Base-by-base conservation (phyloP, 345 rosid genomes). In the Rhodamnia argentea region DNA sequence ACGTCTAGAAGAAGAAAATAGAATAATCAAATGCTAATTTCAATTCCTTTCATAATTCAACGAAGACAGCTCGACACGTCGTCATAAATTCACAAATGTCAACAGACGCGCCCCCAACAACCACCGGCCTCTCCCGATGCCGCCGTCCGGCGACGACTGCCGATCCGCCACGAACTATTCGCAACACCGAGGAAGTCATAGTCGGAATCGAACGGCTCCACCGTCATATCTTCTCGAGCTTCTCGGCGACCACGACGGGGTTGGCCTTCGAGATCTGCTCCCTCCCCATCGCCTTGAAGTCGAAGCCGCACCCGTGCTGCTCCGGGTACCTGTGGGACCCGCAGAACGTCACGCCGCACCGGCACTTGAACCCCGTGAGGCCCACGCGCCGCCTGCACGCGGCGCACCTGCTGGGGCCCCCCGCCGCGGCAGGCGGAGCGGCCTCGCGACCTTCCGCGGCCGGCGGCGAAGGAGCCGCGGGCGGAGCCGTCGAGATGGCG, bases 281-380 rank as follows among this genome's bases (percentile, higher is more conserved):
- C 75, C 91, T 92, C 32, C 98, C 98, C 87, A 89, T 83, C 37
- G 86, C 83, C 90, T 93, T 96, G 90, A 95, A 96, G 90, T 96
- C 96, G 27, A 94, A 95, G 18, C 86, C 57, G 64, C 99, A 96
- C 0, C 27, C 90, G 83, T 96, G 99, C 62, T 89, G 92, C 89
- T 96, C 99, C n/a, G 98, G 96, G 90, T 94, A 93, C 96, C 98
- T 87, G 57, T 96, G 98, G 2, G 89, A 87, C 76, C 98, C 96
- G 26, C 99, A 96, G 55, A 91, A 93, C 37, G 94, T 89, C 85
- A 90, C 91, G 82, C 95, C 98, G 82, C 98, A 96, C 92, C 95
- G 88, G 93, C 98, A 96, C 84, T 89, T 91, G 88, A 95, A 95
- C 75, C 98, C 98, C 60, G 95, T 94, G 40, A 95, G 89, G 23